A percentile compares a stretch with the other conserved stretches of the same genome.
phyloP scores from a whole-genome alignment of 2,329 filamentous ascomycete genomes.

The Ceratocystis eucalypticola region DNA sequence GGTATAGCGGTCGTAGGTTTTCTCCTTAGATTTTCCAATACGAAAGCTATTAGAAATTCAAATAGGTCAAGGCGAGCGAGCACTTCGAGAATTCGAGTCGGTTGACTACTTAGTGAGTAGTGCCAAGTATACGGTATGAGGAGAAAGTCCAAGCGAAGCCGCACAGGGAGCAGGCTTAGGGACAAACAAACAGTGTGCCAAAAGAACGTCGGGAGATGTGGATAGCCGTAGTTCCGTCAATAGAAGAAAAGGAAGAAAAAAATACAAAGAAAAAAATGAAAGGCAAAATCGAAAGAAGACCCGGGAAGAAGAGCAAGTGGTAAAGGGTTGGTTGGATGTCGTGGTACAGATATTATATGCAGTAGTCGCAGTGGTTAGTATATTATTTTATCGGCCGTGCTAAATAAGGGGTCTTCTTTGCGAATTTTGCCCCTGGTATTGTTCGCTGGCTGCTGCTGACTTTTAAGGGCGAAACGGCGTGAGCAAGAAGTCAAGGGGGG shows the following conservation, averaged over 20 bases:
- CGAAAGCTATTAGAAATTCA: not conserved
- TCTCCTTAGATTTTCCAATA: not conserved
- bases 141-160: conserved; percentile 10
- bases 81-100: not conserved
- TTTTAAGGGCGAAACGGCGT: not conserved
- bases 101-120: conserved; percentile 2
- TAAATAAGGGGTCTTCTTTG: conserved; percentile 3
- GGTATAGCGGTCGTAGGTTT: not conserved
- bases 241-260: not conserved
- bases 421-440: not conserved
- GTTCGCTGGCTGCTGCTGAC: not conserved
- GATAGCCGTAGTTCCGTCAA: not conserved
- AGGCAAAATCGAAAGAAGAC: not conserved
- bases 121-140: conserved; percentile 4
- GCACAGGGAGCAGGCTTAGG: not conserved
- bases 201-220: conserved; percentile 3
- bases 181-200: not conserved
- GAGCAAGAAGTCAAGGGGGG: too few relatives aligned
- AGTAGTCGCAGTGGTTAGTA: not conserved
- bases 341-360: conserved; percentile 4
- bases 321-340: not conserved
- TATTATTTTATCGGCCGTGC: conserved; percentile 2
- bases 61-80: not conserved
- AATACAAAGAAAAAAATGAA: conserved; percentile 9
- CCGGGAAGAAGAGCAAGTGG: not conserved